Evolutionary conservation across 129 eudicot species (phyloP).

Genomic region (Ambrosia trifida): DNA sequence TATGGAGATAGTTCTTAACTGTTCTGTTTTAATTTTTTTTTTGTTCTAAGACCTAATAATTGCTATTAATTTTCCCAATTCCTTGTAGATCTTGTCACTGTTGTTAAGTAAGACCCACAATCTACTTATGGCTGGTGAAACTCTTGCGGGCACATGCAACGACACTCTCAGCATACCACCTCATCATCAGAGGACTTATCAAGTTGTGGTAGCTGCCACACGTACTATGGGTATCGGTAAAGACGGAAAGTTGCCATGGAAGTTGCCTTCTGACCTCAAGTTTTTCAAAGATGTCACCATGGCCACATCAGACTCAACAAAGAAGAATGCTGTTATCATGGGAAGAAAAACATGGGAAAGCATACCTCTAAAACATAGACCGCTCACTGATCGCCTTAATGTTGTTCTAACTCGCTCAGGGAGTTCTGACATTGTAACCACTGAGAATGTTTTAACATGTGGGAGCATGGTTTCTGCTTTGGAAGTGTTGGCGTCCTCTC

Average conservation of each 20-base stretch:
- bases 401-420: slow-evolving; percentile 88
- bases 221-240: slow-evolving; percentile 81
- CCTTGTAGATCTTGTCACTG: slow-evolving; percentile 1
- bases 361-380: slow-evolving; percentile 65
- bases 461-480: slow-evolving; percentile 77
- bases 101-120: slow-evolving; percentile 13
- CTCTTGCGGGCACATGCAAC: slow-evolving; percentile 33
- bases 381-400: slow-evolving; percentile 82
- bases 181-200: slow-evolving; percentile 60
- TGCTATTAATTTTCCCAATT: neutral
- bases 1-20: slow-evolving; percentile 8
- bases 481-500: slow-evolving; percentile 65
- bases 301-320: slow-evolving; percentile 59
- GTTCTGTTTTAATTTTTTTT: slow-evolving; percentile 1
- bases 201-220: slow-evolving; percentile 93
- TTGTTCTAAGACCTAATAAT: neutral
- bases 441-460: slow-evolving; percentile 74
- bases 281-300: slow-evolving; percentile 74
- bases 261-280: slow-evolving; percentile 82
- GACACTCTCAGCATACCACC: slow-evolving; percentile 38
- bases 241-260: slow-evolving; percentile 90
- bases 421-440: slow-evolving; percentile 51
- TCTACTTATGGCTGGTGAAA: slow-evolving; percentile 53
- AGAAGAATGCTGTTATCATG: slow-evolving; percentile 83
- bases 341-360: slow-evolving; percentile 98